Percentiles rank a stretch among this genome's conserved stretches.
These are phyloP conservation scores for Bisporella sp. DNA, from an alignment of 2,329 filamentous ascomycete genomes.

Conservation along the genomic window DNA sequence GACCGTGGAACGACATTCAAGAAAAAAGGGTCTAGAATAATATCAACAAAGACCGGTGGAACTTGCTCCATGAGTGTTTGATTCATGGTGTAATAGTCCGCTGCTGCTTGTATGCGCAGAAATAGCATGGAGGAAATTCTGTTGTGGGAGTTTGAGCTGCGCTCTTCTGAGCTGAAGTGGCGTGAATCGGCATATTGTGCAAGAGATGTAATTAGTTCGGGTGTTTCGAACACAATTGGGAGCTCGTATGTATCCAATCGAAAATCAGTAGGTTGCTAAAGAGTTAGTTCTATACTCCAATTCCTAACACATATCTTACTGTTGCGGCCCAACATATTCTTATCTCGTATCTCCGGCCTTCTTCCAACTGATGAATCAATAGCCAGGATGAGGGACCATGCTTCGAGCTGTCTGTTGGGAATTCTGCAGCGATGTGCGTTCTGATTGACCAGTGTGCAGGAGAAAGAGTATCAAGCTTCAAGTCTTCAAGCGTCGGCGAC, in stretches of 20 bases:
- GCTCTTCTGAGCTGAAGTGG: background rate
- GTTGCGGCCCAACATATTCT: conserved; percentile 91
- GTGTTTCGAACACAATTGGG: conserved; percentile 51
- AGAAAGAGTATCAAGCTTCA: conserved; percentile 60
- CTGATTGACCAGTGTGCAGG: conserved; percentile 49
- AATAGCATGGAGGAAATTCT: conserved; percentile 21
- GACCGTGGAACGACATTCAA: conserved; percentile 74
- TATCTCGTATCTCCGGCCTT: conserved; percentile 77
- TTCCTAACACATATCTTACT: conserved; percentile 46
- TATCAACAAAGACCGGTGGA: conserved; percentile 68
- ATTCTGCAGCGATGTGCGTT: conserved; percentile 58
- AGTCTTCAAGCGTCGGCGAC: conserved; percentile 48
- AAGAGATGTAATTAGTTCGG: conserved; percentile 59
- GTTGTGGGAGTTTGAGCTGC: conserved; percentile 6
- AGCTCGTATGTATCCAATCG: conserved; percentile 59
- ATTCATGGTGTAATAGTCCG: conserved; percentile 79
- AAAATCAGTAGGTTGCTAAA: conserved; percentile 81
- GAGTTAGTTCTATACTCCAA: background rate
- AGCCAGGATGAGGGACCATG: conserved; percentile 69
- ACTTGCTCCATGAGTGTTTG: conserved; percentile 66
- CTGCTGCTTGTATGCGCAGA: conserved; percentile 66
- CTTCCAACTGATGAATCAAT: conserved; percentile 62
- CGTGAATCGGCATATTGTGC: conserved; percentile 38
- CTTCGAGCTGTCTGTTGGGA: conserved; percentile 48
- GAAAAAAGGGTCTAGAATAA: conserved; percentile 81